Conservation (phyloP, 2,329 filamentous ascomycete genomes). For the Xylaria multiplex region DNA sequence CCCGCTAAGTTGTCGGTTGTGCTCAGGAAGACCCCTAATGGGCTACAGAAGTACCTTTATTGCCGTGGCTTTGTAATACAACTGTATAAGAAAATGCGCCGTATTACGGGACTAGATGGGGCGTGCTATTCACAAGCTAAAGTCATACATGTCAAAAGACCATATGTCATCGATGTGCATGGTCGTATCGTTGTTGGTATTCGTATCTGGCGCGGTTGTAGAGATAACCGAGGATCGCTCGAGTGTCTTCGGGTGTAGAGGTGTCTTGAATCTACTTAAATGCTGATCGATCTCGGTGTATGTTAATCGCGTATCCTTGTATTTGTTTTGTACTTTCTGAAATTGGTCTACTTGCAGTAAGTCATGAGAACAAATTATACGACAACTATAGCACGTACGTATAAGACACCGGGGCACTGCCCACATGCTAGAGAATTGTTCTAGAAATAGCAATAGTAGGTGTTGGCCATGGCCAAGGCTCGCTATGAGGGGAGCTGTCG, state of each 20-base stretch:
- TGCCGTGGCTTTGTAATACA: background rate
- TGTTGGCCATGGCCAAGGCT: constrained; percentile 34
- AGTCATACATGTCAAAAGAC: constrained; percentile 32
- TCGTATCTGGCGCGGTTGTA: background rate
- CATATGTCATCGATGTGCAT: constrained; percentile 29
- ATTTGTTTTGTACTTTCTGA: constrained; percentile 19
- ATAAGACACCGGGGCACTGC: constrained; percentile 39
- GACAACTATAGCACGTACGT: constrained; percentile 29
- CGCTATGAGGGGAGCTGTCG: constrained; percentile 22
- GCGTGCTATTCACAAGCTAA: background rate
- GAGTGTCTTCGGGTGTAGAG: constrained; percentile 39
- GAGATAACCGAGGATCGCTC: constrained; percentile 15
- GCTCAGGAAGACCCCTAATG: no score
- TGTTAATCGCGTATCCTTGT: constrained; percentile 31
- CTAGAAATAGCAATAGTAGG: constrained; percentile 40
- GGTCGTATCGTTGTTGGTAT: constrained; percentile 12
- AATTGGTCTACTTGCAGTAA: constrained; percentile 36
- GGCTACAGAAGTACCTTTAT: no score
- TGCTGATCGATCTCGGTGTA: constrained; percentile 34
- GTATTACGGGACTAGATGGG: background rate
- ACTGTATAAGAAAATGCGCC: background rate
- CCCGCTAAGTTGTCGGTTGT: no score
- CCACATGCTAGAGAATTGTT: constrained; percentile 43
- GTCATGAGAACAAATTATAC: background rate
- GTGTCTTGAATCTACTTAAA: constrained; percentile 39